A percentile compares a stretch with the other conserved stretches of the same genome.
phyloP scores from a whole-genome alignment of 108 stramenopile genomes.

The Chaetoceros muelleri region DNA sequence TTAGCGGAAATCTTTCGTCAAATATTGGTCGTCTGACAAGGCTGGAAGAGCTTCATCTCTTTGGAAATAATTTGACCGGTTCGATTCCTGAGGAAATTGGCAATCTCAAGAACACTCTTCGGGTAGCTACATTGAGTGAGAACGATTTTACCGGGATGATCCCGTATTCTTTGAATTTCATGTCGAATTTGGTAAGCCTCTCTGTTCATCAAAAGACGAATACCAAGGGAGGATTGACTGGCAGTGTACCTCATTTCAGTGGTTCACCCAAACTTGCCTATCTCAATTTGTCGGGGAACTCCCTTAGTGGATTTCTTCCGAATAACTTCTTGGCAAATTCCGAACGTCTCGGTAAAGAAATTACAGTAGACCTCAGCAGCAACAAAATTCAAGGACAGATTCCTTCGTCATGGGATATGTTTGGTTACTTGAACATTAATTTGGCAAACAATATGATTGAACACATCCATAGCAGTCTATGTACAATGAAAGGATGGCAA shows the following conservation, averaged over 20 bases:
- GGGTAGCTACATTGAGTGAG: conserved; percentile 5
- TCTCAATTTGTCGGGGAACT: conserved; percentile 8
- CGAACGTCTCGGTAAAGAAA: conserved; percentile 4
- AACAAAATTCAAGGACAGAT: conserved; percentile 32
- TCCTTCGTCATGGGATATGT: conserved; percentile 28
- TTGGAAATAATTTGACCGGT: conserved; percentile 36
- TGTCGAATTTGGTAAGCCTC: conserved; percentile 19
- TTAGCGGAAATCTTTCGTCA: conserved; percentile 6
- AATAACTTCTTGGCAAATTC: conserved; percentile 25
- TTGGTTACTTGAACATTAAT: conserved; percentile 20
- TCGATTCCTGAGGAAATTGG: conserved; percentile 38
- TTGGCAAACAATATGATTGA: conserved; percentile 32
- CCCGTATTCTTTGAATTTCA: conserved; percentile 21
- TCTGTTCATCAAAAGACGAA: conserved; percentile 23
- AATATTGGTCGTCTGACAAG: conserved; percentile 21
- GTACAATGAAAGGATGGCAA: conserved; percentile 31
- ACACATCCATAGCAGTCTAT: conserved; percentile 19
- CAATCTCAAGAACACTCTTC: conserved; percentile 4
- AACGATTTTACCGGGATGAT: conserved; percentile 43
- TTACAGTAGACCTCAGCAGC: conserved; percentile 28
- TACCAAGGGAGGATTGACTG: conserved; percentile 8
- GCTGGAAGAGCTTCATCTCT: conserved; percentile 19
- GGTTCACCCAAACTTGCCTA: not conserved
- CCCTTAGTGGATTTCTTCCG: conserved; percentile 35
- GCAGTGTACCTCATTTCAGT: conserved; percentile 1